Conservation (phyloP, 176 grass and related monocot species). For the Hordeum marinum region DNA sequence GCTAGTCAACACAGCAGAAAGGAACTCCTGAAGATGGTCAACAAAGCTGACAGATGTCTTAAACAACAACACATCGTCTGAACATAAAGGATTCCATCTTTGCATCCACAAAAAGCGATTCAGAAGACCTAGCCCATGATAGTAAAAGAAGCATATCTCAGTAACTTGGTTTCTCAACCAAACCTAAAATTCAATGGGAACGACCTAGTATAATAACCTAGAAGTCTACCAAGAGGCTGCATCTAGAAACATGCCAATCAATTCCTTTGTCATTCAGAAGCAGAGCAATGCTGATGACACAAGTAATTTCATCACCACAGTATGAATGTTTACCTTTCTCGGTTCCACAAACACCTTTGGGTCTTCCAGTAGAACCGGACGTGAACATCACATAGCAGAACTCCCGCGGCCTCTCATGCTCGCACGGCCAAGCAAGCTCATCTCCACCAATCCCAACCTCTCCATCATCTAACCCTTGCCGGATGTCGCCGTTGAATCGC, state of each 20-base stretch:
- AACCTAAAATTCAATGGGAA: slow-evolving; percentile 1
- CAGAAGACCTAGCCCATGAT: slow-evolving; percentile 59
- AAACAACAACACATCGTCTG: slow-evolving; percentile 68
- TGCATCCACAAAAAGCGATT: slow-evolving; percentile 93
- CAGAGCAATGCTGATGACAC: background rate
- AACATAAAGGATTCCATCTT: slow-evolving; percentile 55
- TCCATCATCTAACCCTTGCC: background rate
- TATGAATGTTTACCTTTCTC: slow-evolving; percentile 55
- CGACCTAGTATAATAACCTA: background rate
- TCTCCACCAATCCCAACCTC: background rate
- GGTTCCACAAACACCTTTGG: slow-evolving; percentile 80
- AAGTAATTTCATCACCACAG: background rate
- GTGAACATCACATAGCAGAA: slow-evolving; percentile 94
- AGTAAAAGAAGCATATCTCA: slow-evolving; percentile 32
- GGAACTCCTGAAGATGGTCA: slow-evolving; percentile 90
- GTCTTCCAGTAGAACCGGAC: slow-evolving; percentile 86
- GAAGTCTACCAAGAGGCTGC: background rate
- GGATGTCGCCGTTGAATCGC: slow-evolving; percentile 4
- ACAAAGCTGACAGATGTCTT: slow-evolving; percentile 92
- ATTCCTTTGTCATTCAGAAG: background rate
- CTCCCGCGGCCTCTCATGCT: background rate
- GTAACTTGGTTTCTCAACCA: slow-evolving; percentile 5
- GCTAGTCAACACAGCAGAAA: slow-evolving; percentile 71
- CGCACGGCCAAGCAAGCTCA: slow-evolving; percentile 55
- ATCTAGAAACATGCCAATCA: background rate